Evolutionary conservation across 2,329 filamentous ascomycete genomes (phyloP).

Genomic region (Dothidotthia symphoricarpi): DNA sequence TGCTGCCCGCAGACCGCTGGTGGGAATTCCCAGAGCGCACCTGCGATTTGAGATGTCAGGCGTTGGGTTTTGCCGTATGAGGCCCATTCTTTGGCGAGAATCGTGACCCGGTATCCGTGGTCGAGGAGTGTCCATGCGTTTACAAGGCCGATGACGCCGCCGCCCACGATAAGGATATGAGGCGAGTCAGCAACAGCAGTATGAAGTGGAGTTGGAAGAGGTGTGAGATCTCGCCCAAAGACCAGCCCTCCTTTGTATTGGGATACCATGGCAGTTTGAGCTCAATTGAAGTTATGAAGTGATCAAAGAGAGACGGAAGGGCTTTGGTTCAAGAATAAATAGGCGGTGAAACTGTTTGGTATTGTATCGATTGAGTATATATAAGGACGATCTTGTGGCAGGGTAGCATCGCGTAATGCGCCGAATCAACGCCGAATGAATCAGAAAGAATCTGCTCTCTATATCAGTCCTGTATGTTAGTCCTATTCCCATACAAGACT

Average conservation of each 20-base stretch:
- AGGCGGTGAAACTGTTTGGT: no score
- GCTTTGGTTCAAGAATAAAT: no score
- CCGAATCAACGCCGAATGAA: no score
- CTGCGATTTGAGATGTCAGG: slow-evolving; percentile 50
- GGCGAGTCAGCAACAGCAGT: slow-evolving; percentile 1
- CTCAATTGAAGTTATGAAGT: no score
- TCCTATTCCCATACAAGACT: no score
- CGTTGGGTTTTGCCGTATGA: slow-evolving; percentile 35
- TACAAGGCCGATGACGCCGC: slow-evolving; percentile 32
- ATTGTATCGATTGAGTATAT: no score
- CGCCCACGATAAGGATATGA: slow-evolving; percentile 26
- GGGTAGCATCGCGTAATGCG: no score
- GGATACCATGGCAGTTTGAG: background rate
- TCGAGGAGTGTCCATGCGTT: slow-evolving; percentile 48
- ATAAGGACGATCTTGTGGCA: no score
- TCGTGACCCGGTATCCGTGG: slow-evolving; percentile 47
- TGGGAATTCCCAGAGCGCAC: slow-evolving; percentile 50
- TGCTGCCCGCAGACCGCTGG: slow-evolving; percentile 49
- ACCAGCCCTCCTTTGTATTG: background rate
- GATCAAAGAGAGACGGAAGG: no score
- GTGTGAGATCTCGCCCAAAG: background rate
- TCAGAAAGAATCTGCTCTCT: no score
- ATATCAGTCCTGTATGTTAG: no score
- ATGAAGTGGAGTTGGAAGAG: background rate
- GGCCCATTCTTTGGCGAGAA: slow-evolving; percentile 48